These are phyloP conservation scores for Blastobotrys malaysiensis DNA, from an alignment of 1,139 yeast genomes.

Conservation along the genomic window DNA sequence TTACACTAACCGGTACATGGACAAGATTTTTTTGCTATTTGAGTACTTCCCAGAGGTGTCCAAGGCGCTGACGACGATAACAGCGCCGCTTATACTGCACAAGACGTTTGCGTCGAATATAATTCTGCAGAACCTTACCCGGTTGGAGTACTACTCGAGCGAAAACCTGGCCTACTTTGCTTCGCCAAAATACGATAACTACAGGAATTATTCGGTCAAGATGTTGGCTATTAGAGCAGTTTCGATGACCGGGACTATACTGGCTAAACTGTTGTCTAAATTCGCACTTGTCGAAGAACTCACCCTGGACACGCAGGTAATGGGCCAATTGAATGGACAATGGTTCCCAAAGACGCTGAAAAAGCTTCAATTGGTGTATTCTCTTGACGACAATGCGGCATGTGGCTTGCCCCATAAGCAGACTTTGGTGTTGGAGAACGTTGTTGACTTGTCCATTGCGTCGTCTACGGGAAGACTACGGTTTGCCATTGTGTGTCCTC, in stretches of 20 bases:
- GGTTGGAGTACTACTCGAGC: neutral
- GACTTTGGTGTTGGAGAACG: neutral
- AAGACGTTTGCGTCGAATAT: neutral
- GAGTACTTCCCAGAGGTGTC: neutral
- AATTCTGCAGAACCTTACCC: neutral
- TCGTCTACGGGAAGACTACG: neutral
- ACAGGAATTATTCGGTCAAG: neutral
- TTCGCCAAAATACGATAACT: neutral
- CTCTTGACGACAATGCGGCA: neutral
- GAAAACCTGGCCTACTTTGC: neutral
- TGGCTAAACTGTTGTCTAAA: neutral
- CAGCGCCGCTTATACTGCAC: neutral
- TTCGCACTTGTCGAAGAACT: neutral
- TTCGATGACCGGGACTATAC: neutral
- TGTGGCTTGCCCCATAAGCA: neutral
- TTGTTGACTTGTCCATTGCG: neutral
- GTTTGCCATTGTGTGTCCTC: neutral
- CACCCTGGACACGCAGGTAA: neutral
- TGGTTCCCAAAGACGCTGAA: neutral
- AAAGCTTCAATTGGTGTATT: neutral
- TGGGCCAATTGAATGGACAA: neutral
- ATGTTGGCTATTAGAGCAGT: neutral
- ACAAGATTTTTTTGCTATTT: neutral
- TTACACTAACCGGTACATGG: neutral
- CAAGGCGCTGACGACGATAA: neutral